phyloP scores from a whole-genome alignment of 2,329 filamentous ascomycete species.

The Emydomyces testavorans region DNA sequence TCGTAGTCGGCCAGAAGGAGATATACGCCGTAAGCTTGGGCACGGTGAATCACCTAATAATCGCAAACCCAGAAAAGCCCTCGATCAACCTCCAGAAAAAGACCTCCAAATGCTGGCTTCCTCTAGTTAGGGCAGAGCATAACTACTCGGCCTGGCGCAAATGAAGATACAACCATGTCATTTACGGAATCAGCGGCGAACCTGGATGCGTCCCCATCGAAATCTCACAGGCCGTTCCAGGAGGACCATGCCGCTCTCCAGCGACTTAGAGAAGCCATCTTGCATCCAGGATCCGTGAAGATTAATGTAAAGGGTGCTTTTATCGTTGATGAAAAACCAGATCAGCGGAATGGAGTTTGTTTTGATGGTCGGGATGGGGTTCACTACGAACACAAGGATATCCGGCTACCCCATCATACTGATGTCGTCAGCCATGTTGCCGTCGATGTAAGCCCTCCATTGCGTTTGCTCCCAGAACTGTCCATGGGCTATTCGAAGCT shows the following conservation, averaged over 20 bases:
- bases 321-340: slow-evolving; percentile 73
- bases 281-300: slow-evolving; percentile 58
- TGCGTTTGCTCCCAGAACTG: too few relatives aligned
- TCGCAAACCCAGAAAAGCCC: slow-evolving; percentile 6
- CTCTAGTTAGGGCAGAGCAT: too few relatives aligned
- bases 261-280: slow-evolving; percentile 39
- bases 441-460: slow-evolving; percentile 60
- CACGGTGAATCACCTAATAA: slow-evolving; percentile 23
- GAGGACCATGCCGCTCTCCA: slow-evolving; percentile 21
- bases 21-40: slow-evolving; percentile 38
- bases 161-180: slow-evolving; percentile 23
- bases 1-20: slow-evolving; percentile 31
- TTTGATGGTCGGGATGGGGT: slow-evolving; percentile 47
- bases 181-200: slow-evolving; percentile 21
- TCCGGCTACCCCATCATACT: slow-evolving; percentile 90
- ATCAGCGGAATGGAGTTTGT: slow-evolving; percentile 34
- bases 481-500: too few relatives aligned
- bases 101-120: not conserved
- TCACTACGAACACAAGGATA: slow-evolving; percentile 74
- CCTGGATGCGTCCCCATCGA: slow-evolving; percentile 17
- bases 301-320: slow-evolving; percentile 97
- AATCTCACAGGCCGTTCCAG: slow-evolving; percentile 18
- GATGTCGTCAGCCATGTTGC: slow-evolving; percentile 93
- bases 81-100: slow-evolving; percentile 1
- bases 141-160: not conserved